Conservation (phyloP, 371 early-diverging fungal species). For the Nematocida minor region DNA sequence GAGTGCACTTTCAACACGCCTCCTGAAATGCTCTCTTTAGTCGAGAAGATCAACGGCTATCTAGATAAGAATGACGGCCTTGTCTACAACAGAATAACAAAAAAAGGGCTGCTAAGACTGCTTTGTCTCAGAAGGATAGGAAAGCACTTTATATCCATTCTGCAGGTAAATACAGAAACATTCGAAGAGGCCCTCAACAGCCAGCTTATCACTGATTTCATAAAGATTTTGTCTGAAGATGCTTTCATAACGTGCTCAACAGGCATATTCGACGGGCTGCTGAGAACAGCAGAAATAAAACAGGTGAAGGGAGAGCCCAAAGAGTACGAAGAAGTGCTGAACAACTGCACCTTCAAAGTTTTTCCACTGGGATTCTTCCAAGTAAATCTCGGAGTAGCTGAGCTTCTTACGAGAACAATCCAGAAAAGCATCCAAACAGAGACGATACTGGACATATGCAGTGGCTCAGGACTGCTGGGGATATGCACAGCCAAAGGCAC, state of each 20-base stretch:
- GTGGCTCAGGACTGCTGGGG: conserved; percentile 79
- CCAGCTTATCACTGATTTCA: neutral
- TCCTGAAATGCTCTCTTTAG: conserved; percentile 27
- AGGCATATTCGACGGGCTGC: conserved; percentile 13
- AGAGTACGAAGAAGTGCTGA: neutral
- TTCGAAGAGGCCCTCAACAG: neutral
- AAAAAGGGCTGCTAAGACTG: conserved; percentile 70
- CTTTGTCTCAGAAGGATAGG: conserved; percentile 68
- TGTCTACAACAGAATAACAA: conserved; percentile 68
- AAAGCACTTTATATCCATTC: conserved; percentile 52
- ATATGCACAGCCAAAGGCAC: conserved; percentile 69
- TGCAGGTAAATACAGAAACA: conserved; percentile 19
- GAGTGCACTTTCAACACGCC: conserved; percentile 34
- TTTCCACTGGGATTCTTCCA: conserved; percentile 74
- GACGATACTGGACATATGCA: conserved; percentile 69
- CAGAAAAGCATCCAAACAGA: neutral
- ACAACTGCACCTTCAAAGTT: conserved; percentile 67
- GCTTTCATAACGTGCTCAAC: neutral
- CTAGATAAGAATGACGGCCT: conserved; percentile 64
- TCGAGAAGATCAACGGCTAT: conserved; percentile 56
- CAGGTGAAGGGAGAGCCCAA: neutral
- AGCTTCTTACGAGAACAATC: conserved; percentile 67
- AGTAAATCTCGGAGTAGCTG: conserved; percentile 71
- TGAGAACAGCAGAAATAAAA: neutral
- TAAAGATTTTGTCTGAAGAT: neutral